phyloP scores from a whole-genome alignment of 352 stramenopile species.

The Blastocystis sp. region DNA sequence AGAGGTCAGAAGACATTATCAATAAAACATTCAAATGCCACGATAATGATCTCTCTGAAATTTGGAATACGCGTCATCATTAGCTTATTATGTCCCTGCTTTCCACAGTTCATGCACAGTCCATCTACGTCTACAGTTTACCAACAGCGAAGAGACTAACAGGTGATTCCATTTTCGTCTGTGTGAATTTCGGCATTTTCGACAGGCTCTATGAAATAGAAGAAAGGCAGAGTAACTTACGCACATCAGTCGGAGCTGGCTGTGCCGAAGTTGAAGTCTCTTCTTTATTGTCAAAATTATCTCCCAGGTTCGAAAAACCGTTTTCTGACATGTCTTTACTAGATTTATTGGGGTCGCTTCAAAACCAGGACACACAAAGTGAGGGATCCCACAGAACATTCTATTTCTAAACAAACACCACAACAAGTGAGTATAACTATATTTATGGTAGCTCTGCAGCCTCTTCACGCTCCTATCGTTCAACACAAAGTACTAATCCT shows the following conservation, averaged over 20 bases:
- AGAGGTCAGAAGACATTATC: background rate
- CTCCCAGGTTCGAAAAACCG: conserved; percentile 35
- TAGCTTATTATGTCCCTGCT: conserved; percentile 77
- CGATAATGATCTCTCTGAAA: conserved; percentile 86
- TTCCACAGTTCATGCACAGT: conserved; percentile 80
- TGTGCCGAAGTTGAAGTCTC: background rate
- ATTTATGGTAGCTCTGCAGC: background rate
- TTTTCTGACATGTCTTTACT: conserved; percentile 2
- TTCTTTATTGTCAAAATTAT: conserved; percentile 5
- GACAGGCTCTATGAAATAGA: background rate
- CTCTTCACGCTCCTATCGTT: conserved; percentile 20
- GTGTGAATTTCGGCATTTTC: conserved; percentile 1
- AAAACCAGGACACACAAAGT: background rate
- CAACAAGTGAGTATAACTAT: background rate
- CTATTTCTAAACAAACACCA: background rate
- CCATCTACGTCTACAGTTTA: conserved; percentile 68
- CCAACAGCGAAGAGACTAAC: background rate
- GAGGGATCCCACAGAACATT: background rate
- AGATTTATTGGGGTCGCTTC: background rate
- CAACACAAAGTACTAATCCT: background rate
- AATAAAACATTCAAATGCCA: conserved; percentile 77
- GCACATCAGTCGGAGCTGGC: background rate
- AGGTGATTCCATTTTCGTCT: conserved; percentile 54
- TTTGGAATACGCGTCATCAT: conserved; percentile 84
- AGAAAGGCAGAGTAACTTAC: background rate